Percentiles rank a stretch among this genome's conserved stretches.
Conservation (phyloP, 2,329 filamentous ascomycete species). For the Colletotrichum echinochloae region DNA sequence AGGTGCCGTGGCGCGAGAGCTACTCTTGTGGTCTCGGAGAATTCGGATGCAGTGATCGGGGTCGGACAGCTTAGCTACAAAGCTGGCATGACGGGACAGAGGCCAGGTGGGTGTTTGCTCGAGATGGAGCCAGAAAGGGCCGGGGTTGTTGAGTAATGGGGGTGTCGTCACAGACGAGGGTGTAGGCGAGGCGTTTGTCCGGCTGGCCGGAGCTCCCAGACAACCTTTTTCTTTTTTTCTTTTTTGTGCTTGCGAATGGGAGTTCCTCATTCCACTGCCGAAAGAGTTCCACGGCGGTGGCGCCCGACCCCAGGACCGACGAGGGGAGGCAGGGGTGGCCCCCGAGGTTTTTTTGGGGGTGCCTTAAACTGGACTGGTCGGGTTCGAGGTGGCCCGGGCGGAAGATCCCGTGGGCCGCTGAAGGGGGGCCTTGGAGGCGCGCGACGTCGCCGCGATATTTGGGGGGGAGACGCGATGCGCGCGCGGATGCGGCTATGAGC, state of each 20-base stretch:
- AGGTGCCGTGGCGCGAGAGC: conserved; percentile 16
- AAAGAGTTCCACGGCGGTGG: conserved; percentile 23
- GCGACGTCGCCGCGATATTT: conserved; percentile 35
- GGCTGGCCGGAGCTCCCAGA: conserved; percentile 38
- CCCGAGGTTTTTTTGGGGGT: conserved; percentile 32
- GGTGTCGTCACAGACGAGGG: conserved; percentile 38
- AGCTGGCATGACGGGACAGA: background rate
- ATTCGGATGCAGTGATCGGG: conserved; percentile 2
- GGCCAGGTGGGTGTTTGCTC: conserved; percentile 3
- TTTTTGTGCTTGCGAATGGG: conserved; percentile 25
- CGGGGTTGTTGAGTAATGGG: conserved; percentile 33
- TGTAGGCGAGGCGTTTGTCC: conserved; percentile 28
- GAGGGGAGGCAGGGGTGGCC: conserved; percentile 34
- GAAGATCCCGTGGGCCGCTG: conserved; percentile 38
- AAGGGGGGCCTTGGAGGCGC: conserved; percentile 20
- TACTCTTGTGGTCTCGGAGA: conserved; percentile 3
- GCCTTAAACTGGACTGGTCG: conserved; percentile 16
- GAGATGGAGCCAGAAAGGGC: conserved; percentile 7
- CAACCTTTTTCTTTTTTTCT: no score
- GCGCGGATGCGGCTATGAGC: background rate
- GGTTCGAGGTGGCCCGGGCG: conserved; percentile 33
- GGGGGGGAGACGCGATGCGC: conserved; percentile 27
- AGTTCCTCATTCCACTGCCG: conserved; percentile 36
- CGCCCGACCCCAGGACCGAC: conserved; percentile 18
- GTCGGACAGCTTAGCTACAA: conserved; percentile 2